phyloP scores from a whole-genome alignment of 306 rosid genomes.

The Astragalus membranaceus region DNA sequence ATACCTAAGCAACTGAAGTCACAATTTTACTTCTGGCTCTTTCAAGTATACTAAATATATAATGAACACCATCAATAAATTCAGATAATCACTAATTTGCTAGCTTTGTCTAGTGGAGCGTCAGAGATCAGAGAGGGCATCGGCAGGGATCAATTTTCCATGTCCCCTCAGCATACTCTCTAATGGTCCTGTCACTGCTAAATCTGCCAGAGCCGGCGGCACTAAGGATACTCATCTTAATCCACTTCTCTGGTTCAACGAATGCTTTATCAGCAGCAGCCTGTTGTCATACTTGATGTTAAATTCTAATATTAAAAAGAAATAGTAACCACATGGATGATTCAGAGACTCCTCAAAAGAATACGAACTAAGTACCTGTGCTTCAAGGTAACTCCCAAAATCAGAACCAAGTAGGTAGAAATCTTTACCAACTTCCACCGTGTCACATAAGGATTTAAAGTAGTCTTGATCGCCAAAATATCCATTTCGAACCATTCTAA shows the following conservation, averaged over 20 bases:
- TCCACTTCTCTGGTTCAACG: constrained; percentile 54
- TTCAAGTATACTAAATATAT: not conserved
- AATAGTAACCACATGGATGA: not conserved
- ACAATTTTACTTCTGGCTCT: not conserved
- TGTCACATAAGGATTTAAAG: constrained; percentile 56
- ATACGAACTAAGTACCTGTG: constrained; percentile 46
- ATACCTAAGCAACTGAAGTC: too few species aligned
- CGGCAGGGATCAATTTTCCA: constrained; percentile 70
- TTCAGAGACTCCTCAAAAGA: not conserved
- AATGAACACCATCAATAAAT: not conserved
- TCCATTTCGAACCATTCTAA: constrained; percentile 71
- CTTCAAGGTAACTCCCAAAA: constrained; percentile 66
- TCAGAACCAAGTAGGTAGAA: constrained; percentile 58
- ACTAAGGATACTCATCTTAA: constrained; percentile 61
- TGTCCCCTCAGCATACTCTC: constrained; percentile 54
- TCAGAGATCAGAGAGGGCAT: constrained; percentile 45
- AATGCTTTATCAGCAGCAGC: constrained; percentile 71
- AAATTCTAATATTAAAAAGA: not conserved
- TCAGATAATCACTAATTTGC: not conserved
- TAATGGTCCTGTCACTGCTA: constrained; percentile 68
- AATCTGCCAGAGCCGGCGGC: constrained; percentile 65
- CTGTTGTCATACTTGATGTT: constrained; percentile 24
- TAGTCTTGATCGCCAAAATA: constrained; percentile 54
- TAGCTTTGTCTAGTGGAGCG: not conserved
- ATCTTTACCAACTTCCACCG: constrained; percentile 48